Conservation (phyloP, 495 filamentous ascomycete genomes). For the Tuber melanosporum region DNA sequence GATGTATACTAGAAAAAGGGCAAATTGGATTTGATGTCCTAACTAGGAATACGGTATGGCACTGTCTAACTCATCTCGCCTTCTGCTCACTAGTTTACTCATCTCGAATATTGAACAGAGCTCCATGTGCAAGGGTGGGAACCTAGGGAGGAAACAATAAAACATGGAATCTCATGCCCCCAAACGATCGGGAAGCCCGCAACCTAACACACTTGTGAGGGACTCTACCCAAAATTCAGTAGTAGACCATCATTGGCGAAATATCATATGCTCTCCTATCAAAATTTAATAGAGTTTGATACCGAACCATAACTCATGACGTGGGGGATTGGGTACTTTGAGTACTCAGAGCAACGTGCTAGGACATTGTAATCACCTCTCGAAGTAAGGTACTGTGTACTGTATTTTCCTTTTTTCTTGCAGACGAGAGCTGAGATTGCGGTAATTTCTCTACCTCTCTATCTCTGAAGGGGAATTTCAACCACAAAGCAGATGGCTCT, state of each 20-base stretch:
- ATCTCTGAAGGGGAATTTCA: too few species aligned
- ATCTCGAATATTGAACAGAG: background rate
- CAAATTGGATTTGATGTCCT: background rate
- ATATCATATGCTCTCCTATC: background rate
- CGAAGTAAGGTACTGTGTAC: too few species aligned
- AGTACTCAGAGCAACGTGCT: too few species aligned
- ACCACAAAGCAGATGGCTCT: too few species aligned
- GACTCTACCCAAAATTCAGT: background rate
- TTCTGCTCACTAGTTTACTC: background rate
- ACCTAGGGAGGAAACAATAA: background rate
- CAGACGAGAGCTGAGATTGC: too few species aligned
- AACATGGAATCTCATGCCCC: background rate
- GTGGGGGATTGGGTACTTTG: too few species aligned
- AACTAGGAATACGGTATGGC: background rate
- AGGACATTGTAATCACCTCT: too few species aligned
- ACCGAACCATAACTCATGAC: background rate
- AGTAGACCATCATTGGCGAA: background rate
- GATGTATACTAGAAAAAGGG: background rate
- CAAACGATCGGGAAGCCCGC: background rate
- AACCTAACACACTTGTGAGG: background rate
- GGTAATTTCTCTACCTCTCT: too few species aligned
- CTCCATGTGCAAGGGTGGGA: too few species aligned
- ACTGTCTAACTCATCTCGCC: background rate
- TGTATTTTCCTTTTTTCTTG: too few species aligned
- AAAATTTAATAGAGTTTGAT: background rate